phyloP scores from a whole-genome alignment of 1,284 basidiomycete species.

The Trichosporon sp. region DNA sequence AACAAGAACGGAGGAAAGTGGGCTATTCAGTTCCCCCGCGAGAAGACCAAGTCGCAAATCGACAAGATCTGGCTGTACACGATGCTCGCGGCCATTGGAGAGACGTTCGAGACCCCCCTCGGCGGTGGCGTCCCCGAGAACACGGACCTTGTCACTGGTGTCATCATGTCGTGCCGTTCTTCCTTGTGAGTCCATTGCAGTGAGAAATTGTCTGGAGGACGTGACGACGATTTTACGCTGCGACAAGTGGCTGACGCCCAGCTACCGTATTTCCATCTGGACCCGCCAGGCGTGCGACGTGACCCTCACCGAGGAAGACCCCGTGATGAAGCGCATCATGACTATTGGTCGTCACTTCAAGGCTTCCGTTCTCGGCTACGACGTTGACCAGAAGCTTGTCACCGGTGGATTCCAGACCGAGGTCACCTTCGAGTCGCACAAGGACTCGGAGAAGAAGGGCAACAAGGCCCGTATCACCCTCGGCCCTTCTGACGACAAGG shows the following conservation, averaged over 20 bases:
- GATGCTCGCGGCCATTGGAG: slow-evolving; percentile 94
- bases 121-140: slow-evolving; percentile 48
- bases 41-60: slow-evolving; percentile 78
- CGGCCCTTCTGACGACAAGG: background rate
- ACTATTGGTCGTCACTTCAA: slow-evolving; percentile 82
- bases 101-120: slow-evolving; percentile 81
- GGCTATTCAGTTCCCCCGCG: slow-evolving; percentile 94
- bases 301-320: slow-evolving; percentile 39
- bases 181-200: slow-evolving; percentile 60
- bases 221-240: too few species aligned
- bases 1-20: slow-evolving; percentile 98
- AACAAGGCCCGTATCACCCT: slow-evolving; percentile 70
- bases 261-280: slow-evolving; percentile 94
- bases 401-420: slow-evolving; percentile 75
- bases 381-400: slow-evolving; percentile 63
- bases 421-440: slow-evolving; percentile 90
- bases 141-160: slow-evolving; percentile 77
- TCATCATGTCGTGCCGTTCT: slow-evolving; percentile 88
- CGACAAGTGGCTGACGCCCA: slow-evolving; percentile 9
- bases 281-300: slow-evolving; percentile 70
- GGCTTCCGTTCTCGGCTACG: slow-evolving; percentile 75
- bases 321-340: slow-evolving; percentile 66
- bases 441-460: slow-evolving; percentile 91
- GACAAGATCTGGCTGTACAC: slow-evolving; percentile 99
- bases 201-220: background rate